Conservation (phyloP, 129 eudicot genomes). For the Pulicaria dysenterica region DNA sequence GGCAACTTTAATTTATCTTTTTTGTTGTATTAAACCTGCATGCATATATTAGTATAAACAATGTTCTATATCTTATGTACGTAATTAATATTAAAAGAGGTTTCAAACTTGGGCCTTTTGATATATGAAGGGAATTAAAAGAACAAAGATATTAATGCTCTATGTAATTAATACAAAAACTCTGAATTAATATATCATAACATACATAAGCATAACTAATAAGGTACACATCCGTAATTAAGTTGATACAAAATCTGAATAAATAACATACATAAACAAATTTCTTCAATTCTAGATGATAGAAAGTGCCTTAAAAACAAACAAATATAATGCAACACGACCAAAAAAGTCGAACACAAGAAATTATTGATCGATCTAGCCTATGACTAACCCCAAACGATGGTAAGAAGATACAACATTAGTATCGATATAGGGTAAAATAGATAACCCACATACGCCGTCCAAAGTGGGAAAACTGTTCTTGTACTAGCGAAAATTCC, state of each 20-base stretch:
- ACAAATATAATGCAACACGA: not conserved
- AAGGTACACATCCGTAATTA: not conserved
- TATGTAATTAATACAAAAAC: not conserved
- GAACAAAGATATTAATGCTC: too few relatives aligned
- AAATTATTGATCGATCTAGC: constrained; percentile 2
- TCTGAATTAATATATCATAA: not conserved
- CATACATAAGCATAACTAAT: not conserved
- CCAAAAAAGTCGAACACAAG: not conserved
- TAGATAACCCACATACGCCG: constrained; percentile 45
- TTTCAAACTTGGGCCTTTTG: not conserved
- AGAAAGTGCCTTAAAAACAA: not conserved
- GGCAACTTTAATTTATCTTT: too few relatives aligned
- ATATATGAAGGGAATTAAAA: not conserved
- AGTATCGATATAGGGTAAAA: constrained; percentile 57
- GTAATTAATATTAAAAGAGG: not conserved
- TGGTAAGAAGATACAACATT: constrained; percentile 50
- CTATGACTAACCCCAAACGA: constrained; percentile 52
- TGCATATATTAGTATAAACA: too few relatives aligned
- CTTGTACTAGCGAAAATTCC: constrained; percentile 50
- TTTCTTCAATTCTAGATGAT: not conserved
- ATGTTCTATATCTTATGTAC: not conserved
- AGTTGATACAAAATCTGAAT: not conserved
- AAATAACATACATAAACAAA: not conserved
- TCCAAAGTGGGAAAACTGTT: constrained; percentile 59
- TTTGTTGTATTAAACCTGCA: too few relatives aligned